A percentile compares a stretch with the other conserved stretches of the same genome.
phyloP scores from a whole-genome alignment of 2,329 filamentous ascomycete genomes.

The Penicillium italicum region DNA sequence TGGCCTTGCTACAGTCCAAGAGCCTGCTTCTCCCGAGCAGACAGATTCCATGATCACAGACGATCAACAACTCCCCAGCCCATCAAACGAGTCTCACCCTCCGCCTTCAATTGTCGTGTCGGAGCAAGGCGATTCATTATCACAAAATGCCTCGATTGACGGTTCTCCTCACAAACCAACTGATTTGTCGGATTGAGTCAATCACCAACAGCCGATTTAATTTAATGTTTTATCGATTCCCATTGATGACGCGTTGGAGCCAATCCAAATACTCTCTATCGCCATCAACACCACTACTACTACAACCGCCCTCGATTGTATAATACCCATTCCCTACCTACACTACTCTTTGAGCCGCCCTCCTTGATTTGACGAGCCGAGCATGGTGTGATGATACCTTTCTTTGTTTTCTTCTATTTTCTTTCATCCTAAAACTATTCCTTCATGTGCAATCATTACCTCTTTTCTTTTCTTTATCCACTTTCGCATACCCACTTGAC shows the following conservation, averaged over 20 bases:
- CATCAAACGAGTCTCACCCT: conserved; percentile 23
- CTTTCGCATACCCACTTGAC: conserved; percentile 13
- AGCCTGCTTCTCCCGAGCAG: conserved; percentile 30
- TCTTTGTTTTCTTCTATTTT: conserved; percentile 2
- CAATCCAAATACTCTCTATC: conserved; percentile 19
- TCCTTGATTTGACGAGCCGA: conserved; percentile 21
- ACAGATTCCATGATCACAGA: conserved; percentile 22
- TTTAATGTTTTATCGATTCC: conserved; percentile 32
- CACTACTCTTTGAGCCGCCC: conserved; percentile 9
- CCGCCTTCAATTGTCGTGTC: conserved; percentile 40
- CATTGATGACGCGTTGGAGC: background rate
- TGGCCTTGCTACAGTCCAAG: conserved; percentile 30
- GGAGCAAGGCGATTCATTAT: conserved; percentile 24
- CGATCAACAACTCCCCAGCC: conserved; percentile 22
- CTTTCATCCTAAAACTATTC: background rate
- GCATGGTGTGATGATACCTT: conserved; percentile 26
- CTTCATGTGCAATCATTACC: conserved; percentile 13
- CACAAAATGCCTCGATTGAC: conserved; percentile 20
- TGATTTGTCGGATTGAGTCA: conserved; percentile 25
- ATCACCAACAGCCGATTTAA: conserved; percentile 16
- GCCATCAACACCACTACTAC: conserved; percentile 11
- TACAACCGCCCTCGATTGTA: conserved; percentile 23
- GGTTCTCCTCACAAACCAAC: conserved; percentile 22
- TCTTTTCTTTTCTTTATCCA: conserved; percentile 8
- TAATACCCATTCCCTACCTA: conserved; percentile 20